Base-by-base conservation (phyloP, 2,329 filamentous ascomycete species). In the Penicillium sp. region DNA sequence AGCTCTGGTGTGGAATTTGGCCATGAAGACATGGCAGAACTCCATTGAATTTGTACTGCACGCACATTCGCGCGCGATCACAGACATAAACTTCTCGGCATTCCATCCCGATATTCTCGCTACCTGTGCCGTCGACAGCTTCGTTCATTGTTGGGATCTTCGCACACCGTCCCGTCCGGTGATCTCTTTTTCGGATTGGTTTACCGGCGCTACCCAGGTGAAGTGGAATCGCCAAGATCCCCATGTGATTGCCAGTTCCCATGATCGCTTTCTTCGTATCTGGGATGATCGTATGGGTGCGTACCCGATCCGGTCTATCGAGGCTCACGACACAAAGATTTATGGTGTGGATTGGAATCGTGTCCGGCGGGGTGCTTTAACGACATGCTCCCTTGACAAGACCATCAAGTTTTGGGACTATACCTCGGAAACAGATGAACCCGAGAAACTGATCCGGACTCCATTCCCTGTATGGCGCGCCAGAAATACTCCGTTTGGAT, bases 321-420 rank as follows among this genome's bases (percentile, higher is more conserved):
- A 88, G 69, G 93, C 93, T 0, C 93, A 97, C 68, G 86, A 85
- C 31, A 96, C 92, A 37, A 97, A 96, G 75, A 96, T 97, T 58
- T 97, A 97, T 71, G 93, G 93, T 27, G 81, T 97, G 33, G 93
- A 97, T 74, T 97, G 93, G 93, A 96, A 96, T 70, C 85, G 93
- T 51, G 89, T 88, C 13, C 82, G 87, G 48, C 77, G 86, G 1
- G 88, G 85, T 10, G 87, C 86, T 35, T 80, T 97, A 50, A 86
- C 91, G 6, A 97, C 93, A 3, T 97, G 93, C 74, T 96, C 93
- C 1, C 79, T 97, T 49, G 93, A 97, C 71, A 91, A 89, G 71
- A 96, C 89, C 42, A 93, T 97, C 75, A 96, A 96, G 71, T 90
- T 96, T 63, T 97, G 93, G 93, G 90, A 96, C 71, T 91, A 92